A percentile compares a stretch with the other conserved stretches of the same genome.
These are phyloP conservation scores for Pseudogymnoascus sp. DNA, from an alignment of 2,329 filamentous ascomycete genomes.

Conservation along the genomic window DNA sequence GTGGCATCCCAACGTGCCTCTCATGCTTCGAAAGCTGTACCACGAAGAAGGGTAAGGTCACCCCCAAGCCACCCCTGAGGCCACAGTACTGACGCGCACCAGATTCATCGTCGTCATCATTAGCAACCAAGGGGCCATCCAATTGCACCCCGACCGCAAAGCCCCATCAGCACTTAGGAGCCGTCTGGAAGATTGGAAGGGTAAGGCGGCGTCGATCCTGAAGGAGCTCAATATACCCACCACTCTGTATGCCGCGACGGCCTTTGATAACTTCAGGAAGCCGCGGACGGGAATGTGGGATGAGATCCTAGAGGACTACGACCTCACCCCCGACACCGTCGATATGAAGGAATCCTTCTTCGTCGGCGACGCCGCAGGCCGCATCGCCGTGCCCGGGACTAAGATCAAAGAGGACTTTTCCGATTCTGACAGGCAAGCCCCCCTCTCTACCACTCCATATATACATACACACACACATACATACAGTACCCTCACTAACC, in stretches of 20 bases:
- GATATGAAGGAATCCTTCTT: conserved; percentile 70
- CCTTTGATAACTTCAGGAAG: conserved; percentile 75
- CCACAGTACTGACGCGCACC: conserved; percentile 6
- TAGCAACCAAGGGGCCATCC: conserved; percentile 83
- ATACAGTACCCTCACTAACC: conserved; percentile 17
- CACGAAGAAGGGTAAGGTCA: conserved; percentile 53
- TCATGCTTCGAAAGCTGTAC: conserved; percentile 58
- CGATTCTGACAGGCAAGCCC: conserved; percentile 46
- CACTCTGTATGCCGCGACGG: conserved; percentile 79
- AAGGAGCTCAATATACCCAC: conserved; percentile 66
- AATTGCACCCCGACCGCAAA: conserved; percentile 66
- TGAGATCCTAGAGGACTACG: conserved; percentile 48
- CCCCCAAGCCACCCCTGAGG: conserved; percentile 13
- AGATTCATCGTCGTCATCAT: conserved; percentile 72
- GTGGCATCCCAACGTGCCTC: conserved; percentile 72
- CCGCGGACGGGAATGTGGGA: conserved; percentile 86
- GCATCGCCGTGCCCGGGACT: conserved; percentile 41
- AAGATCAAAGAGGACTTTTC: conserved; percentile 52
- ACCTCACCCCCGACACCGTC: conserved; percentile 40
- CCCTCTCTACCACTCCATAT: background rate
- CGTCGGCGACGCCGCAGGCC: conserved; percentile 76
- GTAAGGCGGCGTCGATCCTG: conserved; percentile 65
- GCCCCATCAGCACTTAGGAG: conserved; percentile 57
- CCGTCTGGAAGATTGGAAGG: conserved; percentile 72
- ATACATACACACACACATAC: too few species aligned